A percentile compares a stretch with the other conserved stretches of the same genome.
Conservation (phyloP, 83 land plant genomes). For the Diphasiastrum complanatum region DNA sequence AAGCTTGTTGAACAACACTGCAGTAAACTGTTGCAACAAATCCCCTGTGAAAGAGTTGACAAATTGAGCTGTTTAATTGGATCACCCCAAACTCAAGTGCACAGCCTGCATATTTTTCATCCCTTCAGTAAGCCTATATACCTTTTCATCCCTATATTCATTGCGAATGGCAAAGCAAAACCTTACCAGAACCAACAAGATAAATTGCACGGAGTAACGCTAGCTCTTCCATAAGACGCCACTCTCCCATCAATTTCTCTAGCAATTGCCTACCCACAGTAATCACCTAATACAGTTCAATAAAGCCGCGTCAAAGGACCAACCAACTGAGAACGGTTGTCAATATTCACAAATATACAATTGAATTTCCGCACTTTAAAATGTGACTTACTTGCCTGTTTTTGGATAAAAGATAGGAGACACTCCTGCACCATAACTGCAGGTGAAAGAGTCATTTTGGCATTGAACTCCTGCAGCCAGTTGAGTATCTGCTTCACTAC, state of each 20-base stretch:
- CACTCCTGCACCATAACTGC: constrained; percentile 76
- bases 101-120: not conserved
- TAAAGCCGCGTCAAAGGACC: not conserved
- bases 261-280: constrained; percentile 61
- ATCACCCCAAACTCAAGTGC: constrained; percentile 1
- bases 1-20: constrained; percentile 74
- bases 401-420: constrained; percentile 52
- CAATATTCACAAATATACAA: no score
- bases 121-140: not conserved
- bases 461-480: constrained; percentile 49
- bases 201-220: constrained; percentile 80
- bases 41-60: constrained; percentile 52
- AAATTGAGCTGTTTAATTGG: not conserved
- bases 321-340: not conserved
- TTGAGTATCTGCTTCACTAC: constrained; percentile 52
- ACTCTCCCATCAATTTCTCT: constrained; percentile 68
- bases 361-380: no score
- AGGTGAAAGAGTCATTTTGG: constrained; percentile 53
- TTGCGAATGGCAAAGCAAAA: no score
- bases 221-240: constrained; percentile 95
- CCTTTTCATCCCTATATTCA: no score
- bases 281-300: constrained; percentile 52
- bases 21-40: constrained; percentile 80
- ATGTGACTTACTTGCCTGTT: constrained; percentile 44
- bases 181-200: constrained; percentile 83